Base-by-base conservation (phyloP, 1,284 basidiomycete species). In the Ustilago bromivora region DNA sequence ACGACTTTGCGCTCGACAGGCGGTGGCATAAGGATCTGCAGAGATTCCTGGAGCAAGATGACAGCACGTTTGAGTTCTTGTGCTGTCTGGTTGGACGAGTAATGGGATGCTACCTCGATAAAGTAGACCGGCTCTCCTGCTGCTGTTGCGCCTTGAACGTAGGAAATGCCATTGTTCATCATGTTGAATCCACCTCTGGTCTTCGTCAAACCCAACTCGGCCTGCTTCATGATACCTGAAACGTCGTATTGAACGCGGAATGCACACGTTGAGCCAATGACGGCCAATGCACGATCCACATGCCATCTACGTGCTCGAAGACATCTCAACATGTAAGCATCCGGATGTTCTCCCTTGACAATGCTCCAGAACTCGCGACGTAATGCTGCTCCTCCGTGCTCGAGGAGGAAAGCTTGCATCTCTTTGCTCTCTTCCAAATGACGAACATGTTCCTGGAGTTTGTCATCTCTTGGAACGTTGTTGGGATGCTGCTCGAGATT, bases 281-380 rank as follows among this genome's bases (percentile, higher is more conserved):
- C 71, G 64, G 79, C 79, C 8, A 84, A 57, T 5, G 82, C 82
- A 34, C 76, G 65, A 35, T 78, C 72, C n/a, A 81, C 82, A 38
- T 83, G 76, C 68, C 81, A 82, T 57, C 81, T 83, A 34, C 87
- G 79, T 2, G 87, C 87, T 49, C 87, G 84, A 10, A 87, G 61
- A 68, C 87, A 87, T 36, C 87, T 81, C 4, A 87, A 81, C 79
- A 86, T 80, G 59, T 82, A 76, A 38, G 83, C 82, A 56, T 84
- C 77, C 4, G 84, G 76, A 68, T 84, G 82, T 52, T 84, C 82
- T 41, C 82, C 82, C 38, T 80, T 74, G 59, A 82, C 78, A 23
- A 84, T 82, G 28, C 75, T 76, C 82, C 82, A 84, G 58, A 84
- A 84, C 51, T 83, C 78, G 28, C 66, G 62, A 23, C 79, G 65